Conservation (phyloP, 1,139 yeast genomes). For the Yamadazyma conglobata region DNA sequence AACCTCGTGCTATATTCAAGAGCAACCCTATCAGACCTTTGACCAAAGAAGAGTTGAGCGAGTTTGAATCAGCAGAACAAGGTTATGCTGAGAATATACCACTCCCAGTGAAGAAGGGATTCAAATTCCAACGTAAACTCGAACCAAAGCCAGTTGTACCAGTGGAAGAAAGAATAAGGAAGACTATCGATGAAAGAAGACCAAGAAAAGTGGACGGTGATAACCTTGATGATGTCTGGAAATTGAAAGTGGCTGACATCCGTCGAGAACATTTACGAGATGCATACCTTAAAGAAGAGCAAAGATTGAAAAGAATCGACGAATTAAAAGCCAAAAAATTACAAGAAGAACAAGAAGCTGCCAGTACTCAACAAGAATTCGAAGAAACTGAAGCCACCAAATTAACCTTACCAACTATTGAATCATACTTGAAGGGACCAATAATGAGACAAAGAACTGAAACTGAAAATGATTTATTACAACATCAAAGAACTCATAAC, state of each 20-base stretch:
- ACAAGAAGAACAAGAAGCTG: constrained; percentile 20
- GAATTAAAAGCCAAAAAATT: constrained; percentile 29
- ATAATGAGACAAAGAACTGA: constrained; percentile 68
- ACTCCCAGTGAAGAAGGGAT: constrained; percentile 64
- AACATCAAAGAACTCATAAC: constrained; percentile 38
- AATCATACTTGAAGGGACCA: constrained; percentile 62
- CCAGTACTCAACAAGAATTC: constrained; percentile 18
- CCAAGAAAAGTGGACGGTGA: constrained; percentile 18
- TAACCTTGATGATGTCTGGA: constrained; percentile 49
- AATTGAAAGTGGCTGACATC: constrained; percentile 56
- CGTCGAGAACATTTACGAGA: constrained; percentile 71
- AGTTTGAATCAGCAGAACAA: constrained; percentile 45
- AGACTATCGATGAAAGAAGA: constrained; percentile 43
- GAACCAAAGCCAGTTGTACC: constrained; percentile 52
- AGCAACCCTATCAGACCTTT: constrained; percentile 56
- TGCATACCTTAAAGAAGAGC: constrained; percentile 61
- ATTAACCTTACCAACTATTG: constrained; percentile 79
- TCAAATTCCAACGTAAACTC: constrained; percentile 35
- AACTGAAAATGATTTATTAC: constrained; percentile 54
- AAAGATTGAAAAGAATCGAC: constrained; percentile 42
- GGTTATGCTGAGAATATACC: constrained; percentile 78
- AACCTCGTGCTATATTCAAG: constrained; percentile 67
- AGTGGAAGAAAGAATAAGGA: constrained; percentile 54
- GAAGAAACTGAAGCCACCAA: constrained; percentile 51
- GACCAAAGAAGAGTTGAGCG: constrained; percentile 28